Evolutionary conservation across 345 rosid species (phyloP), one percentile per base, ranked within the genome.

Genomic region (Citropsis articulata): DNA sequence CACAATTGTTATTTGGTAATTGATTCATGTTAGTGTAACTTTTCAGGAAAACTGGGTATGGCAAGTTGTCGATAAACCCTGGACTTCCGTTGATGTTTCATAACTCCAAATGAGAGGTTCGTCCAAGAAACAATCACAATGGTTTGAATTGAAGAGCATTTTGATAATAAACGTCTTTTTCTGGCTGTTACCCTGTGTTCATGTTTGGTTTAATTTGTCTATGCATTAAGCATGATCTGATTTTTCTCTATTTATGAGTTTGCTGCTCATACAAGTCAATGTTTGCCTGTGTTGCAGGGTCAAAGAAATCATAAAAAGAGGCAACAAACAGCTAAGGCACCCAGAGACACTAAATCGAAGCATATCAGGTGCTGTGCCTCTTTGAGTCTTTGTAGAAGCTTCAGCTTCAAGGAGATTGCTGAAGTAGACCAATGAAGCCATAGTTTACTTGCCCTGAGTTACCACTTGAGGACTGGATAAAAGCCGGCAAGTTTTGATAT

Each of bases 261-360:
- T 22, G 28, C 27, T 22, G 2, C 56, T 45, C 33, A 16, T 28
- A 45, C 13, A 28, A 69, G 73, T 55, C 40, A 60, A 73, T 69
- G 2, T 69, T 62, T 73, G 38, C 27, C 55, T 9, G 36, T 69
- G 66, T 73, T 75, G 13, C 71, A 74, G 83, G 56, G 60, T 70
- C 55, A 7, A 66, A 28, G 73, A 30, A 36, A 48, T 38, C 60
- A 40, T n/a, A 40, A 28, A 66, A 28, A 40, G 56, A 81, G 73
- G 68, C 71, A 50, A 67, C 48, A 25, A 35, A 16, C 55, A 1
- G 72, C 31, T 63, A 68, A 53, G 64, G 56, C 67, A 62, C 18
- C 12, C 28, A 8, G 50, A 61, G 66, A 36, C 35, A 6, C 27
- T 64, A 35, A 48, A 30, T 3, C 8, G 25, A 40, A 70, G 56